Conservation (phyloP, 2,329 filamentous ascomycete species). For the Aureobasidium sp. region DNA sequence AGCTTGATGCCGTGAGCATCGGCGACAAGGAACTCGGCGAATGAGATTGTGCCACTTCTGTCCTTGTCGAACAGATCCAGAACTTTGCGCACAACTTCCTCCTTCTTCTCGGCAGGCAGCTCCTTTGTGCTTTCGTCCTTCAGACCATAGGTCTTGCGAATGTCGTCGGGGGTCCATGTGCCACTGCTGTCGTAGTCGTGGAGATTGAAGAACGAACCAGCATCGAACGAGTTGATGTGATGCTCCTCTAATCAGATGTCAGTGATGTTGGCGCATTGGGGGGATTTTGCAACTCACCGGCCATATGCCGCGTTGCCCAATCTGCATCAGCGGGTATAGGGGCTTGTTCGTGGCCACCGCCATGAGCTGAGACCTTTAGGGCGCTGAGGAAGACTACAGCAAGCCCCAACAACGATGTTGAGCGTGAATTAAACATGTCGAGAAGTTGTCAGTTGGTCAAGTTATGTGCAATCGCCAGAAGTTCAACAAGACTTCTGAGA, state of each 20-base stretch:
- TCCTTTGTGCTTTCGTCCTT: slow-evolving; percentile 55
- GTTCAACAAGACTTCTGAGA: neutral
- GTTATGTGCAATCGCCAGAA: neutral
- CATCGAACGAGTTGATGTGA: slow-evolving; percentile 77
- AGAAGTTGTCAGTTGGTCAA: neutral
- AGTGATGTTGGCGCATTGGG: neutral
- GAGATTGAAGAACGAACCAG: slow-evolving; percentile 78
- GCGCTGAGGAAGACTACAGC: neutral
- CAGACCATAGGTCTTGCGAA: slow-evolving; percentile 83
- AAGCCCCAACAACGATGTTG: neutral
- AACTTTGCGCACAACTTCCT: slow-evolving; percentile 56
- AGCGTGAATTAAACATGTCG: neutral
- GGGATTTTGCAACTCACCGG: slow-evolving; percentile 23
- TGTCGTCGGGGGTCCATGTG: slow-evolving; percentile 69
- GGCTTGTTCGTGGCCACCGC: slow-evolving; percentile 32
- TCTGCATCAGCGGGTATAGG: slow-evolving; percentile 34
- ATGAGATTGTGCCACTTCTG: slow-evolving; percentile 57
- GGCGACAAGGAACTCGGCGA: slow-evolving; percentile 62
- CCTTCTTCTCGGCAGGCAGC: slow-evolving; percentile 52
- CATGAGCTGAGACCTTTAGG: slow-evolving; percentile 21
- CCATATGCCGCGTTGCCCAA: slow-evolving; percentile 43
- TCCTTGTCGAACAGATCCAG: slow-evolving; percentile 63
- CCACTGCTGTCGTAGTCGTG: slow-evolving; percentile 90
- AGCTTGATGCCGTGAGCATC: slow-evolving; percentile 51
- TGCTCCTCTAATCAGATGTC: slow-evolving; percentile 62